phyloP scores from a whole-genome alignment of 2,329 filamentous ascomycete genomes.

The Claviceps capensis region DNA sequence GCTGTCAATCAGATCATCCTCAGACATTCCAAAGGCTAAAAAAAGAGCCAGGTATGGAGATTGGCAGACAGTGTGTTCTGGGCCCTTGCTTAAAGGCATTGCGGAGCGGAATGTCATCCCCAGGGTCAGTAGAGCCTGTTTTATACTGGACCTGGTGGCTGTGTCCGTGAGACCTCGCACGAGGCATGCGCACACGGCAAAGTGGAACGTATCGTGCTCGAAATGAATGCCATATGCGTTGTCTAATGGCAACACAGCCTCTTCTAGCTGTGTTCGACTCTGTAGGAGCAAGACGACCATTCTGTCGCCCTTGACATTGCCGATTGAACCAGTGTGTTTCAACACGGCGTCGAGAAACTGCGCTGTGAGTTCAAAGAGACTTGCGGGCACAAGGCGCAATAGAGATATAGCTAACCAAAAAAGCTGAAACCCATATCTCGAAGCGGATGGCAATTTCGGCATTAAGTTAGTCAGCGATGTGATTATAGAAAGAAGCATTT shows the following conservation, averaged over 20 bases:
- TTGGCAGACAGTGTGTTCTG: slow-evolving; percentile 12
- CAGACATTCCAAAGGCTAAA: slow-evolving; percentile 38
- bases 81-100: background rate
- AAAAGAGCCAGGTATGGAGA: slow-evolving; percentile 50
- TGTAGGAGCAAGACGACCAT: slow-evolving; percentile 48
- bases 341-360: slow-evolving; percentile 51
- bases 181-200: slow-evolving; percentile 50
- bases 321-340: slow-evolving; percentile 47
- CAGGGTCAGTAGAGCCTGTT: slow-evolving; percentile 47
- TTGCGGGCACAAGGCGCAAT: slow-evolving; percentile 46
- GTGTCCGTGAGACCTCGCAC: slow-evolving; percentile 51
- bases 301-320: slow-evolving; percentile 43
- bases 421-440: slow-evolving; percentile 53
- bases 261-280: slow-evolving; percentile 45
- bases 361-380: slow-evolving; percentile 52
- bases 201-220: slow-evolving; percentile 50
- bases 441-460: slow-evolving; percentile 51
- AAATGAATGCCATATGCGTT: slow-evolving; percentile 55
- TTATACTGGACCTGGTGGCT: slow-evolving; percentile 42
- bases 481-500: slow-evolving; percentile 56
- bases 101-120: slow-evolving; percentile 19
- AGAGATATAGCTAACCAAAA: slow-evolving; percentile 59
- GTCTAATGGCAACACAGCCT: slow-evolving; percentile 47
- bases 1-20: slow-evolving; percentile 48
- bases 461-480: slow-evolving; percentile 59